A percentile compares a stretch with the other conserved stretches of the same genome.
phyloP scores from a whole-genome alignment of 805 yeast species.

The Pichia phayaonensis region DNA sequence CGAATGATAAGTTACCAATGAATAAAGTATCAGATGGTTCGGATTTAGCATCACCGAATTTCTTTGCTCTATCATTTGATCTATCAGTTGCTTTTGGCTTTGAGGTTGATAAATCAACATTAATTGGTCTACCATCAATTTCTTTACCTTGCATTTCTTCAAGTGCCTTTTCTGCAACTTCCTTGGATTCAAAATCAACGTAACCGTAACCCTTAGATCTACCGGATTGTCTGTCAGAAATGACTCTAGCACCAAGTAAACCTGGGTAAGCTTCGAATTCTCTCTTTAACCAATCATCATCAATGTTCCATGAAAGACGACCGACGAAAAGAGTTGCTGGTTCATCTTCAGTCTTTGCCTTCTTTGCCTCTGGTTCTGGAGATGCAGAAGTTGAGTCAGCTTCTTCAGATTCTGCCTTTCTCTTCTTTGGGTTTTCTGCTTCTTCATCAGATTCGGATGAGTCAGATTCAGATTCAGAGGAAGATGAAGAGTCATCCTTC shows the following conservation, averaged over 20 bases:
- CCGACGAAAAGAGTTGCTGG: slow-evolving; percentile 93
- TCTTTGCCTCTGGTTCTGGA: slow-evolving; percentile 42
- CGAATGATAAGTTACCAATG: slow-evolving; percentile 92
- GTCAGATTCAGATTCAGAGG: slow-evolving; percentile 16
- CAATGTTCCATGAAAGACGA: slow-evolving; percentile 94
- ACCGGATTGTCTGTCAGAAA: slow-evolving; percentile 76
- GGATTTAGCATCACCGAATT: slow-evolving; percentile 85
- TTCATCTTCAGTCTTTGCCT: slow-evolving; percentile 42
- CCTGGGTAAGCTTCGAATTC: slow-evolving; percentile 83
- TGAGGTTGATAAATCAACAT: slow-evolving; percentile 84
- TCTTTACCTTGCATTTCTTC: slow-evolving; percentile 83
- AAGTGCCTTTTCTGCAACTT: slow-evolving; percentile 80
- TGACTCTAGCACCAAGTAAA: slow-evolving; percentile 83
- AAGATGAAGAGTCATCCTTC: not conserved
- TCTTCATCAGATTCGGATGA: slow-evolving; percentile 17
- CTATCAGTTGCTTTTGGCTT: slow-evolving; percentile 57
- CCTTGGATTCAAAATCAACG: slow-evolving; percentile 80
- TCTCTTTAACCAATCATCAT: slow-evolving; percentile 84
- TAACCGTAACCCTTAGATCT: slow-evolving; percentile 97
- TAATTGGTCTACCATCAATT: slow-evolving; percentile 94
- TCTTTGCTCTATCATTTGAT: slow-evolving; percentile 70
- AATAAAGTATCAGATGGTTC: slow-evolving; percentile 93
- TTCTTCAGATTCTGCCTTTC: slow-evolving; percentile 29
- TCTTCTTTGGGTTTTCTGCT: slow-evolving; percentile 30
- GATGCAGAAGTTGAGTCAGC: slow-evolving; percentile 20